Base-by-base conservation (phyloP, 2,329 filamentous ascomycete genomes). In the Plenodomus biglobosus region DNA sequence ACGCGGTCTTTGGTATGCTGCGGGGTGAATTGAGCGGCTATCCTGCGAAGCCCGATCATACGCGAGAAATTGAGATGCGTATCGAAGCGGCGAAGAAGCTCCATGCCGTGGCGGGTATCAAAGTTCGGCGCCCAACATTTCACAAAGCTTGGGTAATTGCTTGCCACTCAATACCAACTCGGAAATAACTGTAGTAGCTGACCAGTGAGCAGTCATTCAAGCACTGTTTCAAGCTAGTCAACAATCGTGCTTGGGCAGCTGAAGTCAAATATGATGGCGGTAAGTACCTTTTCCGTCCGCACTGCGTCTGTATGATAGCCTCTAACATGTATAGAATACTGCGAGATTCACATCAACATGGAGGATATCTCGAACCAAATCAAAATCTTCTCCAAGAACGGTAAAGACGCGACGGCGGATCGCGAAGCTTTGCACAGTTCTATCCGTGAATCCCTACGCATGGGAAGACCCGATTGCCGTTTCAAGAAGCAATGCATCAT, bases 301-400 rank as follows among this genome's bases (percentile, higher is more conserved):
- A 11, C 15, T 6, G 8, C 16, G 8, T 20, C 7, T 18, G 4
- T 20, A 37, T 95, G 57, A 15, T 32, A 15, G 15, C 19, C 16
- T 18, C 35, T 37, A 15, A 37, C 8, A 8, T 15, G 8, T 18
- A 37, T 15, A 37, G 91, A 96, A 69, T 96, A 94, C 58, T 95
- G 58, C 59, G 91, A 96, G 68, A 84, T 96, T 22, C 91, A 96
- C 61, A 76, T 96, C 34, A 84, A 95, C 62, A 73, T 88, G 6
- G 75, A 75, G 8, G 83, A 80, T 41, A 73, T 74, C 13, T 39
- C 65, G 48, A 65, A 79, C 1, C 80, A 78, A 40, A 83, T 95
- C 21, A 85, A 87, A 54, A 92, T 96, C 22, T 96, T 94, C 66
- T 95, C 90, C 8, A 96, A 96, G 67, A 94, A 90, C 61, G 90